These are phyloP conservation scores for Paramyrothecium roridum DNA, from an alignment of 2,329 filamentous ascomycete genomes.

Conservation along the genomic window DNA sequence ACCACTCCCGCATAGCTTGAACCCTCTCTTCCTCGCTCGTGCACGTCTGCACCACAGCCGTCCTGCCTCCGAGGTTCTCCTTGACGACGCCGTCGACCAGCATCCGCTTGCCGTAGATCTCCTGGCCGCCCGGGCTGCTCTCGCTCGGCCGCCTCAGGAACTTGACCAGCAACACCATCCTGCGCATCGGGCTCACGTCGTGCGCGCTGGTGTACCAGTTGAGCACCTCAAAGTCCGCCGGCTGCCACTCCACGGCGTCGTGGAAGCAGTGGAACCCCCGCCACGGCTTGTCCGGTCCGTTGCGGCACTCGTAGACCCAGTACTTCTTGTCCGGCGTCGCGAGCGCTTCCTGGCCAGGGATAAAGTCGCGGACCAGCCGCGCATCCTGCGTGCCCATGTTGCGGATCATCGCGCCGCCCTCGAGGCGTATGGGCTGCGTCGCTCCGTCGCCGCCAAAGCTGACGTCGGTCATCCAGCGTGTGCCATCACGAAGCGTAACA, in stretches of 20 bases:
- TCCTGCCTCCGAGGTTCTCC: slow-evolving; percentile 47
- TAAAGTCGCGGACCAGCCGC: slow-evolving; percentile 47
- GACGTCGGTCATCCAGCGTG: slow-evolving; percentile 55
- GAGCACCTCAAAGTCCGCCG: slow-evolving; percentile 58
- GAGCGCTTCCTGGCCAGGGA: slow-evolving; percentile 40
- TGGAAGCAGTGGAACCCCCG: slow-evolving; percentile 62
- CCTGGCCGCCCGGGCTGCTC: slow-evolving; percentile 36
- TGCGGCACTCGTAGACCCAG: slow-evolving; percentile 64
- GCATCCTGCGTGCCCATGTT: slow-evolving; percentile 56
- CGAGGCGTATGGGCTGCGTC: slow-evolving; percentile 53
- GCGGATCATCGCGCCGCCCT: slow-evolving; percentile 34
- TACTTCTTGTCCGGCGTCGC: slow-evolving; percentile 36
- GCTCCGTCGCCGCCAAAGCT: slow-evolving; percentile 63
- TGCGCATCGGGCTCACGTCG: slow-evolving; percentile 50
- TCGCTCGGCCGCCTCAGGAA: slow-evolving; percentile 44
- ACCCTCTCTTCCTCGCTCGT: slow-evolving; percentile 51
- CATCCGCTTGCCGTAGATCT: slow-evolving; percentile 51
- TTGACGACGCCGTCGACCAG: slow-evolving; percentile 51
- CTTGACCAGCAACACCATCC: slow-evolving; percentile 47
- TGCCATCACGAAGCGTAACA: slow-evolving; percentile 46
- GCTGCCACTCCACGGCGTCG: slow-evolving; percentile 57
- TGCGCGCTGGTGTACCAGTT: slow-evolving; percentile 53
- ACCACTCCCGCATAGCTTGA: slow-evolving; percentile 45
- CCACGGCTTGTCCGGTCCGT: slow-evolving; percentile 48
- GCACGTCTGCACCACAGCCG: slow-evolving; percentile 42